These are phyloP conservation scores for Xylariales sp. DNA, from an alignment of 2,329 filamentous ascomycete genomes.

Conservation along the genomic window DNA sequence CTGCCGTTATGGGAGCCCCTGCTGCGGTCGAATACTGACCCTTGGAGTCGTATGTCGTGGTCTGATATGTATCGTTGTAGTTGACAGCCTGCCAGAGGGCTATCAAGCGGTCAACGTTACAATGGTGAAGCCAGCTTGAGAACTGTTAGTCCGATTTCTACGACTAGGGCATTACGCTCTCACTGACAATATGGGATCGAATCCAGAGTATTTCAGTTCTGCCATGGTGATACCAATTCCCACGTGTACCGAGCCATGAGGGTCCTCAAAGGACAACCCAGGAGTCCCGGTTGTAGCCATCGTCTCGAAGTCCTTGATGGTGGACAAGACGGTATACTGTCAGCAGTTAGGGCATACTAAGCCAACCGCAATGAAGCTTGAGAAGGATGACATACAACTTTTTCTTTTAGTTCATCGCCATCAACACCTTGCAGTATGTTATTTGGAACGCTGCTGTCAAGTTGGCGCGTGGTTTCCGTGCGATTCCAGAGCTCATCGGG, in stretches of 20 bases:
- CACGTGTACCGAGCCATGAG: conserved; percentile 40
- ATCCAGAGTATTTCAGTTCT: conserved; percentile 34
- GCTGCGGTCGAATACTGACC: conserved; percentile 36
- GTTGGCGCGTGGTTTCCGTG: conserved; percentile 36
- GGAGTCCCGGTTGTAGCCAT: conserved; percentile 35
- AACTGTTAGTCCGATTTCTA: not conserved
- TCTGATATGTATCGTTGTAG: conserved; percentile 25
- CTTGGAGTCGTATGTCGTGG: conserved; percentile 21
- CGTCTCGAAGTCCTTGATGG: conserved; percentile 30
- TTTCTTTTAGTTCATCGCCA: conserved; percentile 29
- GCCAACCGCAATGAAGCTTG: no score
- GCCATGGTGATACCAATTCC: conserved; percentile 29
- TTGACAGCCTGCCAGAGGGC: conserved; percentile 43
- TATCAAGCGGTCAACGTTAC: conserved; percentile 58
- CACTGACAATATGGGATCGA: conserved; percentile 43
- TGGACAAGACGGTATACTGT: conserved; percentile 39
- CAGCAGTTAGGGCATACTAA: no score
- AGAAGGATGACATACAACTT: conserved; percentile 32
- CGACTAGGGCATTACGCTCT: not conserved
- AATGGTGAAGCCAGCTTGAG: conserved; percentile 44
- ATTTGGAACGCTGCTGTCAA: conserved; percentile 24
- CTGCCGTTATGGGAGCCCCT: conserved; percentile 36
- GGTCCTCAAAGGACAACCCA: conserved; percentile 37
- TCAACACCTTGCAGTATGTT: conserved; percentile 22
- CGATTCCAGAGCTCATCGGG: conserved; percentile 25